phyloP scores from a whole-genome alignment of 1,284 basidiomycete genomes.

The Neonothopanus nambi region DNA sequence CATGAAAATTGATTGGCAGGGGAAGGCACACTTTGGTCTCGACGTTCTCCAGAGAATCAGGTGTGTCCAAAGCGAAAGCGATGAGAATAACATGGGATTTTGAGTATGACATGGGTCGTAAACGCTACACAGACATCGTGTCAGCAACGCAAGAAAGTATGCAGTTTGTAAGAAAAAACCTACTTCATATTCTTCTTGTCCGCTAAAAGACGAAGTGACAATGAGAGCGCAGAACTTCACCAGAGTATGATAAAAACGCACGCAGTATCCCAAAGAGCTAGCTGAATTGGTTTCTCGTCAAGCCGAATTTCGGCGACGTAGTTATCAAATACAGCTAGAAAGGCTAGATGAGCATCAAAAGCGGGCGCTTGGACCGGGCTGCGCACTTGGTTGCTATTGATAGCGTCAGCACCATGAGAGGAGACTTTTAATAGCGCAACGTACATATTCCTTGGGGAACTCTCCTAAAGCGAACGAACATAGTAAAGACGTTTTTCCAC shows the following conservation, averaged over 20 bases:
- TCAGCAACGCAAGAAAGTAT: conserved; percentile 4
- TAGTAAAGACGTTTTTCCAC: conserved; percentile 82
- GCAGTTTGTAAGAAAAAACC: conserved; percentile 23
- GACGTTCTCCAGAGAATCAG: conserved; percentile 96
- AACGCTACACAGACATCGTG: conserved; percentile 51
- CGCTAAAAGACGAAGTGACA: conserved; percentile 44
- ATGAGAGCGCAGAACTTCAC: conserved; percentile 16
- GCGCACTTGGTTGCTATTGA: conserved; percentile 58
- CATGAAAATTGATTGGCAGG: conserved; percentile 1
- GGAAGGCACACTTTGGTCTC: conserved; percentile 77
- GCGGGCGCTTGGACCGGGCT: conserved; percentile 14
- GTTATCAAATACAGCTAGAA: conserved; percentile 91
- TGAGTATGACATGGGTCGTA: conserved; percentile 95
- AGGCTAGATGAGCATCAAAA: conserved; percentile 22
- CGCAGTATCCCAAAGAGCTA: conserved; percentile 98
- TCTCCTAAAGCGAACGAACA: conserved; percentile 94
- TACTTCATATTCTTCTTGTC: conserved; percentile 94
- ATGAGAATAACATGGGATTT: conserved; percentile 99
- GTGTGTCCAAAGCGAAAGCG: conserved; percentile 94
- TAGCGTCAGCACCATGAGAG: conserved; percentile 16
- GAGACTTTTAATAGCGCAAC: conserved; percentile 31
- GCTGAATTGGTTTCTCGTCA: conserved; percentile 95
- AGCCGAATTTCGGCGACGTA: conserved; percentile 97
- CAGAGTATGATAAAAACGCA: conserved; percentile 50
- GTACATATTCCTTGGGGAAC: conserved; percentile 95